These are phyloP conservation scores for Candida pseudocylindracea DNA, from an alignment of 1,139 yeast species.

Conservation along the genomic window DNA sequence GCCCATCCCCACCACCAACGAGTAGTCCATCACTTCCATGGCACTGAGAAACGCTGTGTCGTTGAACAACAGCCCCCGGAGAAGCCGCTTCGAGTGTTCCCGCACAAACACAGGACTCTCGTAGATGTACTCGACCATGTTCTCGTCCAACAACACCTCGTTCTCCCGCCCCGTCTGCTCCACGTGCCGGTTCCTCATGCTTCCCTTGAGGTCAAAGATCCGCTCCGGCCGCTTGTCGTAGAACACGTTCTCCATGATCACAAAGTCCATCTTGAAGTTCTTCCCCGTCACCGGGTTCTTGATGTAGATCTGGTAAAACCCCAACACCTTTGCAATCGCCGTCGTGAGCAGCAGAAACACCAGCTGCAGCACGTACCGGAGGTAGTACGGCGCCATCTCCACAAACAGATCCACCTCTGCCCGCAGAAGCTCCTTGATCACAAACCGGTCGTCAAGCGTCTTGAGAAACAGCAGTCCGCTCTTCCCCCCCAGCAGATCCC, in stretches of 20 bases:
- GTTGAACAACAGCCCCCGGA: constrained; percentile 81
- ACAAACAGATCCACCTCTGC: constrained; percentile 86
- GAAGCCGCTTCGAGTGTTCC: constrained; percentile 70
- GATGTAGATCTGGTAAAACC: constrained; percentile 83
- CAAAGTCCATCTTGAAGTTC: constrained; percentile 66
- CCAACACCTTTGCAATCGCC: constrained; percentile 83
- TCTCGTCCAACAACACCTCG: constrained; percentile 87
- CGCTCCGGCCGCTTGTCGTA: constrained; percentile 68
- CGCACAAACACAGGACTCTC: constrained; percentile 90
- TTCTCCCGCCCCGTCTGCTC: constrained; percentile 91
- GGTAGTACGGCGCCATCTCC: constrained; percentile 88
- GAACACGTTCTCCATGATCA: constrained; percentile 90
- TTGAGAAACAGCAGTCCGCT: constrained; percentile 89
- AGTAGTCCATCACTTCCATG: constrained; percentile 98
- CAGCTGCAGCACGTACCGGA: constrained; percentile 90
- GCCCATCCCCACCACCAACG: constrained; percentile 82
- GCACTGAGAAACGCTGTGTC: constrained; percentile 87
- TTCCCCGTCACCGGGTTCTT: constrained; percentile 59
- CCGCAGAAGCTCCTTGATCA: constrained; percentile 74
- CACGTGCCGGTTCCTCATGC: constrained; percentile 94
- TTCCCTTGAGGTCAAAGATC: constrained; percentile 89
- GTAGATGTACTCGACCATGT: constrained; percentile 93
- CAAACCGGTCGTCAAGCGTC: constrained; percentile 74
- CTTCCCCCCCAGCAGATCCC: constrained; percentile 95
- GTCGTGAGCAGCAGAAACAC: constrained; percentile 89